Base-by-base conservation (phyloP, 208 protist genomes). In the Wallacemonas rigidus region DNA sequence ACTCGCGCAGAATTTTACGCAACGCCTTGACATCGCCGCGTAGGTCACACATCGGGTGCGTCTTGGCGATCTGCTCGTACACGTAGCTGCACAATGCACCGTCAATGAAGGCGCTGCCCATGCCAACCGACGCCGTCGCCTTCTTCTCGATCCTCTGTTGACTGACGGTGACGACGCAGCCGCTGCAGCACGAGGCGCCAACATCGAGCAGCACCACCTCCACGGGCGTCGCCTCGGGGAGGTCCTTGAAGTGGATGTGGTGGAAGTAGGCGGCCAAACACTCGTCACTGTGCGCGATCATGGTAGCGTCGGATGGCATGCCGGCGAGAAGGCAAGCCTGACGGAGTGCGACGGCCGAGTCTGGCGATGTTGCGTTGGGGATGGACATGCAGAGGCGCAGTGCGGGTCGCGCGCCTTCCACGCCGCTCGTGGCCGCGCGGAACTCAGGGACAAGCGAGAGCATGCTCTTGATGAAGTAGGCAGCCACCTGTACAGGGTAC, bases 71-170 rank as follows among this genome's bases (percentile, higher is more conserved):
- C 64, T 93, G 81, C 39, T 68, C 56, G 73, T 85, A 78, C n/a
- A 90, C 79, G 72, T 82, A 80, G 56, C 68, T 72, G 65, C 71
- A 76, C 2, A 94, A 75, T 41, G 81, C 72, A 14, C 64, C 77
- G 48, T 94, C 89, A 50, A 94, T 82, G 55, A 74, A 75, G 50
- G 70, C 68, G 73, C 83, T 89, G 47, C 89, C 89, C 50, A 89
- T 79, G 38, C 50, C 62, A 41, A 87, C 51, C 40, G 84, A 70
- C 48, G 83, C 62, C 53, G 76, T 70, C 41, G 61, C 62, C 43
- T 88, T 61, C 58, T 85, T 86, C 47, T 74, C 70, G 17, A 92
- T 64, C 12, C 44, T 67, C 60, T 36, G 48, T 69, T 81, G 57
- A 2, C 71, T 83, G 12, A 84, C 74, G 3, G 74, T 48, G 17